Base-by-base conservation (phyloP, 1,284 basidiomycete species). In the Trichosporon faecale region DNA sequence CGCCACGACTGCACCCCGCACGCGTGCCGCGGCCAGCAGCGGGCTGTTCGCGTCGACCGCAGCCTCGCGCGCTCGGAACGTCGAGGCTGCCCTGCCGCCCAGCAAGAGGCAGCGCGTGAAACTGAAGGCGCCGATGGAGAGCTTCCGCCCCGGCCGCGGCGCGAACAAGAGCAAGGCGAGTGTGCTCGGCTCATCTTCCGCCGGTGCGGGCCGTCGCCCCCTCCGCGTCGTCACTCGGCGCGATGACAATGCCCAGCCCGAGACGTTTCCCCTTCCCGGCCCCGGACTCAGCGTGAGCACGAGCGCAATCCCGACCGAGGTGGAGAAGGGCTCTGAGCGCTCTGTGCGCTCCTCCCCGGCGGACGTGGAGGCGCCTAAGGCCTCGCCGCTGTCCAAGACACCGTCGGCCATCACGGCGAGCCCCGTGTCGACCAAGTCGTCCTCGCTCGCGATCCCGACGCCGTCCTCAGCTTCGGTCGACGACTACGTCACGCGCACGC, bases 71-170 rank as follows among this genome's bases (percentile, higher is more conserved):
- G 72, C 72, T 0, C 72, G 72, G 16, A 64, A 49, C 25, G 70
- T 64, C 16, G 72, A 75, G n/a, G 66, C 74, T 0, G 67, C 74
- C 9, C 70, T 78, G 3, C 76, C 78, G 3, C 74, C 78, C 3
- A 68, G 72, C 3, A 77, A 77, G 70, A 75, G 76, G 29, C 80
- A 80, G 67, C 78, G 75, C 33, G 72, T 82, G 25, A 73, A 73
- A 44, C 74, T 76, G 23, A 82, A 81, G 71, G 76, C 80, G 2
- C 76, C 81, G 16, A 70, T 79, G 27, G 80, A 81, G 29, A 76
- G 73, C 52, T 83, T 83, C 74, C 70, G 73, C 31, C 80, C 81
- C 0, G 64, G 70, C 18, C 66, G 69, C 16, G 35, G 27, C 7
- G 18, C 52, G 65, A 73, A 72, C 67, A 66, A 60, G 31, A 64